Evolutionary conservation across 768 basidiomycete genomes (phyloP).

Genomic region (Kwoniella bestiolae): DNA sequence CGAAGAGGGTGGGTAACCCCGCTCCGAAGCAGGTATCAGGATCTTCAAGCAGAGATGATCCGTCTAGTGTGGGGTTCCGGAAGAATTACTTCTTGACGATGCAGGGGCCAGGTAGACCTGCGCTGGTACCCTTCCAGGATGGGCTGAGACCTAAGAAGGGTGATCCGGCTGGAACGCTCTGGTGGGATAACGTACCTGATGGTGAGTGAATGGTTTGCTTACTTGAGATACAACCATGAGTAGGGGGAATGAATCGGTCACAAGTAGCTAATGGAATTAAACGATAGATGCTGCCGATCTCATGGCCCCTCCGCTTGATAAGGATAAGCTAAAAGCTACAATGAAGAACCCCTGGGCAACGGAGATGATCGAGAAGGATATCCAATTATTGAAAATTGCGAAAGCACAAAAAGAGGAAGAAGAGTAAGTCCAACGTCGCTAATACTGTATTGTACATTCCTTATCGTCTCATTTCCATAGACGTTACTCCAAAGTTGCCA

Average conservation of each 20-base stretch:
- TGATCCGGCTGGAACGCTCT: constrained; percentile 51
- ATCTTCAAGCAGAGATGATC: constrained; percentile 38
- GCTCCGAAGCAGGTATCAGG: constrained; percentile 45
- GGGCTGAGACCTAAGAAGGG: constrained; percentile 52
- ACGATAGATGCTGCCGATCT: constrained; percentile 45
- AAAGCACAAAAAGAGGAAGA: constrained; percentile 45
- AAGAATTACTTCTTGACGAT: constrained; percentile 57
- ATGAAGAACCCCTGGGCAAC: constrained; percentile 46
- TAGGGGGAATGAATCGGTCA: no score
- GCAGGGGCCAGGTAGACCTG: constrained; percentile 57
- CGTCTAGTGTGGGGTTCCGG: constrained; percentile 35
- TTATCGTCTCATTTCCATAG: constrained; percentile 17
- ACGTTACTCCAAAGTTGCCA: constrained; percentile 54
- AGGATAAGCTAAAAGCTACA: constrained; percentile 45
- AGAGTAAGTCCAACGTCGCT: constrained; percentile 42
- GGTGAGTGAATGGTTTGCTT: constrained; percentile 30
- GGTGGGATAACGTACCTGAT: constrained; percentile 57
- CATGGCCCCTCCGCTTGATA: constrained; percentile 50
- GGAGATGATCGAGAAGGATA: constrained; percentile 48
- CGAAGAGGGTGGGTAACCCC: constrained; percentile 32
- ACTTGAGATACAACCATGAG: background rate
- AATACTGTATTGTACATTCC: no score
- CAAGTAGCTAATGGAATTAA: no score
- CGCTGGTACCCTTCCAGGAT: constrained; percentile 56
- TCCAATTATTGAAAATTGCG: constrained; percentile 49